Evolutionary conservation across 2,329 filamentous ascomycete genomes (phyloP).

Genomic region (Leptographium procerum): DNA sequence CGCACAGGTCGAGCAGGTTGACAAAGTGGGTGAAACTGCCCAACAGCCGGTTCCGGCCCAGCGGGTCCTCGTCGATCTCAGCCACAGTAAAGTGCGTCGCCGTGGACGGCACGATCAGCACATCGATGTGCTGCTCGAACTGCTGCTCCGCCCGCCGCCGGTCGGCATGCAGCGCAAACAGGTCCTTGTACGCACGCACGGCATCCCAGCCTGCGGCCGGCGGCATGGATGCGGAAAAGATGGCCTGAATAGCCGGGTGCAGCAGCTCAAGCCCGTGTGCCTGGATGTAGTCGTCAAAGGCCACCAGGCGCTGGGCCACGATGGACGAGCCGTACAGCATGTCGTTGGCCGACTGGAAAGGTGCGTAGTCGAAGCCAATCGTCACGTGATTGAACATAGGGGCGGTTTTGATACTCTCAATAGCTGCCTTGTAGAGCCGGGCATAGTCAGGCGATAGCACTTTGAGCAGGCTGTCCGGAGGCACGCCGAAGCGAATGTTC

Average conservation of each 20-base stretch:
- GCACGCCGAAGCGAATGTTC: too few relatives aligned
- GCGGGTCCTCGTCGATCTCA: too few relatives aligned
- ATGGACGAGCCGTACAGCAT: slow-evolving; percentile 41
- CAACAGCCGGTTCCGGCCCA: slow-evolving; percentile 10
- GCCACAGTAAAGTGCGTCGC: too few relatives aligned
- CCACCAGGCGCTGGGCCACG: slow-evolving; percentile 15
- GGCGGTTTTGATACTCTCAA: slow-evolving; percentile 9
- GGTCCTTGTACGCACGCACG: neutral
- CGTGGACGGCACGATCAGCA: slow-evolving; percentile 31
- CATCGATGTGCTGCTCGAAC: slow-evolving; percentile 19
- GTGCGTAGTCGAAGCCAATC: slow-evolving; percentile 19
- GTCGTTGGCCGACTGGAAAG: slow-evolving; percentile 36
- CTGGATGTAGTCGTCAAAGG: neutral
- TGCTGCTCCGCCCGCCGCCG: neutral
- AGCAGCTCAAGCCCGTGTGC: slow-evolving; percentile 22
- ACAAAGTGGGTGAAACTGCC: slow-evolving; percentile 41
- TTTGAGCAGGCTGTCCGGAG: too few relatives aligned
- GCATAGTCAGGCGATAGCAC: neutral
- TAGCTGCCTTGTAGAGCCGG: slow-evolving; percentile 11
- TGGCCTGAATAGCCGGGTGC: slow-evolving; percentile 19
- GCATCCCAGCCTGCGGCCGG: neutral
- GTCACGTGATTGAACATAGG: slow-evolving; percentile 8
- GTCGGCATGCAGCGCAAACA: neutral
- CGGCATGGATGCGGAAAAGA: slow-evolving; percentile 12
- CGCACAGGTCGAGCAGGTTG: slow-evolving; percentile 45